A percentile compares a stretch with the other conserved stretches of the same genome.
phyloP scores from a whole-genome alignment of 352 stramenopile species.

The Plasmopara halstedii region DNA sequence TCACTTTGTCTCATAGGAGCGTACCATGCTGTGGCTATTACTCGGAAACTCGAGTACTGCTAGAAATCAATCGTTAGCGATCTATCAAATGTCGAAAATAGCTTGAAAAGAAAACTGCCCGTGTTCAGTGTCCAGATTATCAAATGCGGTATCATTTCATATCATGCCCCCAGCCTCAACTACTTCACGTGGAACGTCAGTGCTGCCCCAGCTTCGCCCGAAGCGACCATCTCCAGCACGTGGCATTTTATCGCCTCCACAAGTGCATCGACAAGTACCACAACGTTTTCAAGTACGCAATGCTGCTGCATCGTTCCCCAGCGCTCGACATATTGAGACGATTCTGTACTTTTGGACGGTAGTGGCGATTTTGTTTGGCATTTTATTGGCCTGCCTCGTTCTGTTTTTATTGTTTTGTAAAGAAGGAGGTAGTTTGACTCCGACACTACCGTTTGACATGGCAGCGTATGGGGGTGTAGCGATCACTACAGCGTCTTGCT shows the following conservation, averaged over 20 bases:
- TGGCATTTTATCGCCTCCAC: constrained; percentile 15
- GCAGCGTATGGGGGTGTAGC: constrained; percentile 39
- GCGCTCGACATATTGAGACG: constrained; percentile 22
- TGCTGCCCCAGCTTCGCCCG: constrained; percentile 8
- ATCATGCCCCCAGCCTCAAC: constrained; percentile 8
- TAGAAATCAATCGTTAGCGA: constrained; percentile 4
- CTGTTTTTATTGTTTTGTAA: constrained; percentile 60
- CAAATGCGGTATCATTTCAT: background rate
- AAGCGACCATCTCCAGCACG: constrained; percentile 9
- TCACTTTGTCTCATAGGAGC: constrained; percentile 24
- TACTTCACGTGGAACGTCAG: constrained; percentile 1
- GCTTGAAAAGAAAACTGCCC: background rate
- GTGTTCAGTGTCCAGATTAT: background rate
- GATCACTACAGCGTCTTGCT: constrained; percentile 31
- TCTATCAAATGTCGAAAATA: constrained; percentile 11
- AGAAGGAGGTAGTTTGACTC: constrained; percentile 42
- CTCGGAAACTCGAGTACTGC: constrained; percentile 38
- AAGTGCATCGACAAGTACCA: background rate
- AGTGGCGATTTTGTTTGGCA: constrained; percentile 38
- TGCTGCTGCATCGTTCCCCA: constrained; percentile 9
- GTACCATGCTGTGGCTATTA: constrained; percentile 58
- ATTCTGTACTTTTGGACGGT: constrained; percentile 54
- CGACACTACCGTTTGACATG: constrained; percentile 40
- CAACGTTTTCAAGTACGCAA: constrained; percentile 5
- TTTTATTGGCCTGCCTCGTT: constrained; percentile 41